Conservation (phyloP, 1,284 basidiomycete genomes). For the Ustilago hordei region DNA sequence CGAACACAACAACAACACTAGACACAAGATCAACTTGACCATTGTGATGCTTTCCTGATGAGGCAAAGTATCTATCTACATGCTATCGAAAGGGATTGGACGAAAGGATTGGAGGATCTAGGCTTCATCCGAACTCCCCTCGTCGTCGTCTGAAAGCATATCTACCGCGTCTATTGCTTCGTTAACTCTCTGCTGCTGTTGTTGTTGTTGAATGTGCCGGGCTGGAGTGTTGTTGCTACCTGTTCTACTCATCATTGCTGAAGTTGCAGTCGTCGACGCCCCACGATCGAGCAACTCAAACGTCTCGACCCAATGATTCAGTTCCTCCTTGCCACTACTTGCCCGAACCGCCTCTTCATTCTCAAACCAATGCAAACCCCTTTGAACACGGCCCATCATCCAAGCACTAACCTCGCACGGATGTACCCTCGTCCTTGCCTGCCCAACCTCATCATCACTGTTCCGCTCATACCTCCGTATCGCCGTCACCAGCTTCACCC, state of each 20-base stretch:
- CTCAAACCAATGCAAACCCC: constrained; percentile 23
- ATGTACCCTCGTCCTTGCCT: constrained; percentile 18
- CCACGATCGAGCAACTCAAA: constrained; percentile 18
- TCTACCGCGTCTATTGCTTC: constrained; percentile 27
- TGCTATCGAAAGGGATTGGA: background rate
- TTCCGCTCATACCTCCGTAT: background rate
- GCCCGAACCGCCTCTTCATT: background rate
- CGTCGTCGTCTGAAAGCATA: constrained; percentile 20
- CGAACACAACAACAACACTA: no score
- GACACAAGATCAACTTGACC: no score
- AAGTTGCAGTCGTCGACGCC: background rate
- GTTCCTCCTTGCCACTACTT: background rate
- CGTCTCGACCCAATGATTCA: constrained; percentile 18
- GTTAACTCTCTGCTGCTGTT: background rate
- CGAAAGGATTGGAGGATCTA: background rate
- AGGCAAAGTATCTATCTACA: background rate
- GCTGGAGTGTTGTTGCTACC: constrained; percentile 17
- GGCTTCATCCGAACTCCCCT: constrained; percentile 4
- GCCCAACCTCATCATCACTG: background rate
- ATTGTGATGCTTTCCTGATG: no score
- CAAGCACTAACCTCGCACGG: constrained; percentile 43
- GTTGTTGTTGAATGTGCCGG: background rate
- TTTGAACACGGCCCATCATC: constrained; percentile 41
- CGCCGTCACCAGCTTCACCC: constrained; percentile 18
- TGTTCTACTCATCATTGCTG: constrained; percentile 25